Conservation (phyloP, 2,329 filamentous ascomycete species). For the Balansia obtecta region DNA sequence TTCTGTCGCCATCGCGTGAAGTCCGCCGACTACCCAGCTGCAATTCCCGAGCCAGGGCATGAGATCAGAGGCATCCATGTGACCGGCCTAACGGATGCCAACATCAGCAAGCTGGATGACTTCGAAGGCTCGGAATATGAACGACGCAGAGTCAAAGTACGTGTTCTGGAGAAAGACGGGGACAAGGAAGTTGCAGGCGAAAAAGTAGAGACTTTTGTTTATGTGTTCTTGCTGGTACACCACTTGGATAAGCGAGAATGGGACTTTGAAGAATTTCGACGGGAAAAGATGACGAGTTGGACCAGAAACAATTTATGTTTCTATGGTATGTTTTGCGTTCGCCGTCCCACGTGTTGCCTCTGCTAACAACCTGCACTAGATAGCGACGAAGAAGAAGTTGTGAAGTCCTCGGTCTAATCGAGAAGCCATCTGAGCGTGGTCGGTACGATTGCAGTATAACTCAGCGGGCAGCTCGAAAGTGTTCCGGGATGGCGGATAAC, state of each 20-base stretch:
- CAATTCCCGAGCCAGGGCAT: slow-evolving; percentile 43
- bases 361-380: slow-evolving; percentile 9
- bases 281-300: slow-evolving; percentile 53
- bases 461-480: too few relatives aligned
- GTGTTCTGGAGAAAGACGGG: slow-evolving; percentile 33
- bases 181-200: slow-evolving; percentile 26
- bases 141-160: slow-evolving; percentile 41
- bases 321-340: slow-evolving; percentile 24
- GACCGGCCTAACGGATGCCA: slow-evolving; percentile 63
- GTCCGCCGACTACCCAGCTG: slow-evolving; percentile 67
- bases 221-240: slow-evolving; percentile 44
- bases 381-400: slow-evolving; percentile 9
- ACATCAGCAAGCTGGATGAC: slow-evolving; percentile 61
- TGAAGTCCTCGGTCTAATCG: background rate
- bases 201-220: slow-evolving; percentile 45
- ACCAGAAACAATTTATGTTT: slow-evolving; percentile 33
- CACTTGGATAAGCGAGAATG: slow-evolving; percentile 63
- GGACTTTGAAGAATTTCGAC: slow-evolving; percentile 76
- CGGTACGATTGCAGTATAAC: background rate
- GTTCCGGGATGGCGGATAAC: too few relatives aligned
- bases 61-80: slow-evolving; percentile 65
- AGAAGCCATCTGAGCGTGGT: background rate
- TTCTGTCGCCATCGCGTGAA: slow-evolving; percentile 61
- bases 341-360: background rate
- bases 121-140: slow-evolving; percentile 75